A percentile compares a stretch with the other conserved stretches of the same genome.
These are phyloP conservation scores for Tylopilus plumbeoviolaceoides DNA, from an alignment of 768 basidiomycete genomes.

Conservation along the genomic window DNA sequence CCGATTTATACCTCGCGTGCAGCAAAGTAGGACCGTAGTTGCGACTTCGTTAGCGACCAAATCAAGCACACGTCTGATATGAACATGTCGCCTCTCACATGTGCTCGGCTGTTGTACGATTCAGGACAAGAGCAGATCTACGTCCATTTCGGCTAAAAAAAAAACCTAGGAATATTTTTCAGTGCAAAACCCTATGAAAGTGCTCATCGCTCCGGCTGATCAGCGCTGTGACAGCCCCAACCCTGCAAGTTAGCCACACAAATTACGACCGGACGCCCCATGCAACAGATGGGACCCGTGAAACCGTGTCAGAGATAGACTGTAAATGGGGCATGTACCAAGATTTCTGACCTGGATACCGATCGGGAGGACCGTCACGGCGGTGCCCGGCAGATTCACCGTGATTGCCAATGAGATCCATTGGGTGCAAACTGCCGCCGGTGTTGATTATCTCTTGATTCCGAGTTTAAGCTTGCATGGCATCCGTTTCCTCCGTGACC, in stretches of 20 bases:
- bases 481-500: constrained; percentile 21
- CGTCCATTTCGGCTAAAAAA: constrained; percentile 22
- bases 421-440: constrained; percentile 14
- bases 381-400: constrained; percentile 21
- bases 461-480: constrained; percentile 25
- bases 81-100: constrained; percentile 31
- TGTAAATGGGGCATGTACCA: background rate
- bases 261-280: constrained; percentile 10
- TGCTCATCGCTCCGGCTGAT: constrained; percentile 16
- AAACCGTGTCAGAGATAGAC: constrained; percentile 11
- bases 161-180: constrained; percentile 2
- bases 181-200: constrained; percentile 11
- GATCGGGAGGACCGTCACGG: constrained; percentile 21
- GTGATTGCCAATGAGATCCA: constrained; percentile 15
- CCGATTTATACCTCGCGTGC: constrained; percentile 32
- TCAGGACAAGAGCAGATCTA: constrained; percentile 25
- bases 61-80: constrained; percentile 32
- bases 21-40: constrained; percentile 25
- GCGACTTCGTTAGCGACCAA: constrained; percentile 29
- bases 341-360: constrained; percentile 18
- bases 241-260: constrained; percentile 14
- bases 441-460: constrained; percentile 19
- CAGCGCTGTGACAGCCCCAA: constrained; percentile 14
- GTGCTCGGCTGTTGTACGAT: constrained; percentile 28
- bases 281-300: constrained; percentile 12